Evolutionary conservation across 306 rosid species (phyloP), one percentile per base, ranked within the genome.

Genomic region (Arachis stenosperma): DNA sequence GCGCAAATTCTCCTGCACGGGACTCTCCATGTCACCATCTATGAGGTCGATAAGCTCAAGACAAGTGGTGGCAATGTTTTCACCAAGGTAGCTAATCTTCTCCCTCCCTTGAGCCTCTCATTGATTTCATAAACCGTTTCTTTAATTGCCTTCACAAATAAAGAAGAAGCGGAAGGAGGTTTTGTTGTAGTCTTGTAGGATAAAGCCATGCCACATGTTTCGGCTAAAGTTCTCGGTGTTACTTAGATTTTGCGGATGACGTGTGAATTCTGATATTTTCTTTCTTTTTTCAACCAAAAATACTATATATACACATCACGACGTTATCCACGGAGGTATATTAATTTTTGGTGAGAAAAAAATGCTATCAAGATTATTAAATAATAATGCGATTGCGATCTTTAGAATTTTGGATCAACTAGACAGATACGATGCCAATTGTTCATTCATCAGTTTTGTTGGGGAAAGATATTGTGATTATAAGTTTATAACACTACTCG

Each of bases 1-100:
- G 87, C 87, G 51, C 81, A 77, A 67, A 71, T 63, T 67, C 87
- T 86, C 86, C 90, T 93, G 9, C 98, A 93, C 44, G 98, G 98
- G 2, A 86, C 85, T 74, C 98, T 93, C 41, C 98, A 93, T 42
- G 98, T 73, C 48, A 90, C 98, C 50, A 76, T 93, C 86, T 88
- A 40, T 65, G 98, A 90, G 81, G 86, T 93, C 7, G 97, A 93
- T 59, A 78, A 68, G 70, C 75, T 84, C 73, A 61, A 70, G 8
- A 17, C 51, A 3, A 17, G 51, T 40, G 55, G 63, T 9, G 3
- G 65, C 61, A 75, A 67, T 39, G 2, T 83, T 50, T 33, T 83
- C 8, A 39, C 61, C 70, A 40, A 75, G 84, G 86, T 82, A 40
- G 4, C 1, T 33, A 33, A 33, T 33, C 37, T 33, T 22, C 27